Base-by-base conservation (phyloP, 106 monocot species). In the Ottelia alismoides region DNA sequence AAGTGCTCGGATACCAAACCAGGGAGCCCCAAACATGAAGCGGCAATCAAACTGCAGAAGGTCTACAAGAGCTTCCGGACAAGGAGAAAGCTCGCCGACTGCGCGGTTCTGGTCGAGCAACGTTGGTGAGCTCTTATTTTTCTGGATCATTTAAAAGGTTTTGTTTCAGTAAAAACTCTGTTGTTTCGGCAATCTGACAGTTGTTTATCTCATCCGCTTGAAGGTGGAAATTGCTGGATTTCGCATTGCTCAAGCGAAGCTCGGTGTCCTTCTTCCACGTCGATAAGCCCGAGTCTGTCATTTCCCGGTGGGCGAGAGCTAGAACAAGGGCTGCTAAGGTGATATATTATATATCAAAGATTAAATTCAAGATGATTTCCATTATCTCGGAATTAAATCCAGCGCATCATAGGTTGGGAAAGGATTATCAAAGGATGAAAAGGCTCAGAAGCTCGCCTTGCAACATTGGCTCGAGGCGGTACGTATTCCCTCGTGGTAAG, bases 381-480 rank as follows among this genome's bases (percentile, higher is more conserved):
- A 22, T 27, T 27, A 45, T 67, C 16, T 43, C 40, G 10, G 6
- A 27, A 14, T 19, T 43, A 7, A 43, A 43, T 16, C 40, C 40
- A 43, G 6, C 40, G 16, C 5, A n/a, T n/a, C 9, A 7, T 63
- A 90, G 98, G 98, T 99, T 50, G 98, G 98, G 19, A 86, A 91
- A 76, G 98, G 98, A 26, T 44, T 91, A 24, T 91, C 80, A 5
- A 99, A 90, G 62, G 77, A 90, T 69, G 67, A 72, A 24, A 99
- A 99, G 28, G 98, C 98, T 31, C 70, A 51, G 50, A 90, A 98
- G 49, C 86, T 99, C 30, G 90, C 98, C 22, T 57, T 90, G 80
- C 98, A 99, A 64, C 98, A 99, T 57, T 99, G 98, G 90, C 98
- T 99, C 2, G 98, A 99, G 48, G 98, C 98, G 22, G 98, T 99